Conservation (phyloP, 768 basidiomycete species). For the Boletus fagicola region DNA sequence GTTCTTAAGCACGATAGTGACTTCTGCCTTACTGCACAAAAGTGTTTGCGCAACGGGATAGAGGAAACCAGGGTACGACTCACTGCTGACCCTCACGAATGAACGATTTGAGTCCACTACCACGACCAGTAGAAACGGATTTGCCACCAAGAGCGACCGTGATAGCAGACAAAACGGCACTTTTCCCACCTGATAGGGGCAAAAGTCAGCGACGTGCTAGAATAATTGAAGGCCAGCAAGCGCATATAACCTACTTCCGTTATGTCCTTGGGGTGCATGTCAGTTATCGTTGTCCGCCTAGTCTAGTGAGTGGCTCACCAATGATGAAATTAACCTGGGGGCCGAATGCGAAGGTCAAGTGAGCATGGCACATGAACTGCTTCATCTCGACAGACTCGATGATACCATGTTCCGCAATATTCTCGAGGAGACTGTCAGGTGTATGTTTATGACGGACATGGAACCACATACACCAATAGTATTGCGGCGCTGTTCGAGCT, state of each 20-base stretch:
- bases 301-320: conserved; percentile 43
- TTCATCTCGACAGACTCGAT: conserved; percentile 83
- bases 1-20: conserved; percentile 83
- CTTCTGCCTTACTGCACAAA: conserved; percentile 47
- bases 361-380: conserved; percentile 96
- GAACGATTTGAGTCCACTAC: conserved; percentile 78
- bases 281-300: not conserved
- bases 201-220: not conserved
- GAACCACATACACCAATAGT: conserved; percentile 45
- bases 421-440: conserved; percentile 41
- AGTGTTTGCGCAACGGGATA: conserved; percentile 38
- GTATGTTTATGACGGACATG: conserved; percentile 34
- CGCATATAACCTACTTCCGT: conserved; percentile 71
- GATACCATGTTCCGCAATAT: conserved; percentile 81
- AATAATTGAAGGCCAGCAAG: not conserved
- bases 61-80: conserved; percentile 16
- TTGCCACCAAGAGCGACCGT: conserved; percentile 94
- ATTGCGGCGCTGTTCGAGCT: conserved; percentile 45
- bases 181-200: conserved; percentile 75
- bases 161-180: conserved; percentile 89
- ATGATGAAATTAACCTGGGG: conserved; percentile 98
- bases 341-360: conserved; percentile 79
- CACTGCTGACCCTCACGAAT: conserved; percentile 82
- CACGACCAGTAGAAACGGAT: conserved; percentile 87
- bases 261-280: conserved; percentile 58